A percentile compares a stretch with the other conserved stretches of the same genome.
Conservation (phyloP, 805 yeast genomes). For the Priceomyces fermenticarens region DNA sequence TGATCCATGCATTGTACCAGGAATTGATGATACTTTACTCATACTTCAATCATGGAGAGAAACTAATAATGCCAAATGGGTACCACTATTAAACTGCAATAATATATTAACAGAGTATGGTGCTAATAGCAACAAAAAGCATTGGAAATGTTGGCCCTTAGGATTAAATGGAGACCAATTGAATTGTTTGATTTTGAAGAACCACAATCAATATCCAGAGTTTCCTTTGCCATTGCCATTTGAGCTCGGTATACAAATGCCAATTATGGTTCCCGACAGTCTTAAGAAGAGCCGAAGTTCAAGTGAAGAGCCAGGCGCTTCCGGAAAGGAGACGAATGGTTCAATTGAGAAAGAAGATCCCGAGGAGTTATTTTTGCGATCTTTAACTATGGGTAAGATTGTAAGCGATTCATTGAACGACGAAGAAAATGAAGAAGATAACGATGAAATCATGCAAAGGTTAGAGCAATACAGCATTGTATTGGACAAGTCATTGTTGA, state of each 20-base stretch:
- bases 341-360: conserved; percentile 34
- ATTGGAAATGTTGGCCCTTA: conserved; percentile 82
- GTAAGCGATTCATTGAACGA: conserved; percentile 50
- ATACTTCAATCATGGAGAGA: conserved; percentile 78
- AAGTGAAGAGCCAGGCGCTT: conserved; percentile 17
- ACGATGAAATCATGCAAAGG: conserved; percentile 46
- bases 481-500: conserved; percentile 75
- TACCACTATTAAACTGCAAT: conserved; percentile 70
- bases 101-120: conserved; percentile 44
- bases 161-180: conserved; percentile 71
- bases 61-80: conserved; percentile 76
- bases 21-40: conserved; percentile 69
- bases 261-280: conserved; percentile 37
- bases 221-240: conserved; percentile 84
- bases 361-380: conserved; percentile 64
- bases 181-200: conserved; percentile 73
- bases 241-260: conserved; percentile 69
- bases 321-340: conserved; percentile 9
- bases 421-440: conserved; percentile 24
- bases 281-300: conserved; percentile 12
- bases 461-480: conserved; percentile 50
- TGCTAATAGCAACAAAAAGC: conserved; percentile 44
- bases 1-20: conserved; percentile 81
- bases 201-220: conserved; percentile 60
- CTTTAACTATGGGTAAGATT: conserved; percentile 58